Percentiles rank a stretch among this genome's conserved stretches.
Evolutionary conservation across 768 basidiomycete species (phyloP).

Genomic region (Imleria badia): DNA sequence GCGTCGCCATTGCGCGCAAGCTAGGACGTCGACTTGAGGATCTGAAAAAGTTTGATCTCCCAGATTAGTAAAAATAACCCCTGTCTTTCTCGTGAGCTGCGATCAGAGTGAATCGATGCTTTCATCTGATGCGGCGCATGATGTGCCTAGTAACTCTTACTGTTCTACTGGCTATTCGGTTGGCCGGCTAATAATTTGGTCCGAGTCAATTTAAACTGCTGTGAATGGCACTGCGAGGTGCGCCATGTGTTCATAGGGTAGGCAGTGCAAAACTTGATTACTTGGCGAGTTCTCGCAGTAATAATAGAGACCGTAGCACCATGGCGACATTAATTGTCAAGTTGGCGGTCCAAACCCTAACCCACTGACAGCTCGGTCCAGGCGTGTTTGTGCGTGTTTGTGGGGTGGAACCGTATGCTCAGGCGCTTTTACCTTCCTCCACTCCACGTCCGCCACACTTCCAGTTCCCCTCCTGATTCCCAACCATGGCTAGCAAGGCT

Average conservation of each 20-base stretch:
- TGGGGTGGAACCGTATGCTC: constrained; percentile 25
- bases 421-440: constrained; percentile 24
- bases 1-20: constrained; percentile 62
- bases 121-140: too few relatives aligned
- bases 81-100: constrained; percentile 4
- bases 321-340: constrained; percentile 11
- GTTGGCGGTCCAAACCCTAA: constrained; percentile 20
- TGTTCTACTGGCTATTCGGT: too few relatives aligned
- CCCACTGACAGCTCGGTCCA: constrained; percentile 4
- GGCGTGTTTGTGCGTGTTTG: constrained; percentile 26
- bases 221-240: neutral
- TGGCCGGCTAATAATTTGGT: too few relatives aligned
- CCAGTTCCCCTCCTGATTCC: neutral
- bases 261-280: too few relatives aligned
- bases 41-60: neutral
- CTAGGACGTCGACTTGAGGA: neutral
- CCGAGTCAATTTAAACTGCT: too few relatives aligned
- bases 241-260: too few relatives aligned
- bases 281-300: too few relatives aligned
- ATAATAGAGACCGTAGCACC: neutral
- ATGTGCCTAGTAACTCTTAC: too few relatives aligned
- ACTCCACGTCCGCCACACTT: constrained; percentile 16
- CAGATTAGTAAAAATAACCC: constrained; percentile 18
- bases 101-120: too few relatives aligned
- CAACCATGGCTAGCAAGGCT: constrained; percentile 77